Evolutionary conservation across 148 eudicot species (phyloP), one percentile per base, ranked within the genome.

Genomic region (Diospyros kaki): DNA sequence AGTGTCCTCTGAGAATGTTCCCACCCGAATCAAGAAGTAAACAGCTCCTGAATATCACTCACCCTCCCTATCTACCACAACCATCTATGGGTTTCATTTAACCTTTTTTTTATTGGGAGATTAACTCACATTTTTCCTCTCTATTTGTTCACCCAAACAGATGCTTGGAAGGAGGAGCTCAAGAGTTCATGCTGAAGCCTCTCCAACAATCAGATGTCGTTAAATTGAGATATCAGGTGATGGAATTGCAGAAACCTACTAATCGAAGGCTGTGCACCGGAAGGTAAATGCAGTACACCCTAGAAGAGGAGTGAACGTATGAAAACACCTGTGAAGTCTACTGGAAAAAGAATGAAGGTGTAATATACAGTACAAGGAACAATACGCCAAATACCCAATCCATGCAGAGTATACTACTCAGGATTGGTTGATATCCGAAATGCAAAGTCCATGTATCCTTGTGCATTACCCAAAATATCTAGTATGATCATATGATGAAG

Each of bases 121-220:
- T 41, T 18, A 17, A 48, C 18, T 17, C 71, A 17, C 41, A 67
- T 12, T 15, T 5, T 18, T 18, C 55, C 2, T 39, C 11, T 4
- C 43, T 5, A 28, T 28, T 28, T 40, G 11, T 63, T 0, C 3
- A 41, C 7, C 48, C 10, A 66, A 18, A 10, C 60, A 76, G 83
- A 65, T 80, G 83, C 73, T 61, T 80, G 75, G 79, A 80, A 73
- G 80, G 46, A 66, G 80, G 83, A 58, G 83, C 83, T 50, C 61
- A 76, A 72, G 83, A 80, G 52, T 80, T 76, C 64, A 66, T 80
- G 76, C 51, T 80, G 71, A 76, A 80, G 39, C 83, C 80, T 71
- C 73, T 76, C 64, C 70, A 72, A 61, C 83, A 76, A 76, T 72
- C 80, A 43, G 79, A 80, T 61, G 58, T 80, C 5, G 67, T 72